Base-by-base conservation (phyloP, 2,329 filamentous ascomycete species). In the Alternaria conjuncta region DNA sequence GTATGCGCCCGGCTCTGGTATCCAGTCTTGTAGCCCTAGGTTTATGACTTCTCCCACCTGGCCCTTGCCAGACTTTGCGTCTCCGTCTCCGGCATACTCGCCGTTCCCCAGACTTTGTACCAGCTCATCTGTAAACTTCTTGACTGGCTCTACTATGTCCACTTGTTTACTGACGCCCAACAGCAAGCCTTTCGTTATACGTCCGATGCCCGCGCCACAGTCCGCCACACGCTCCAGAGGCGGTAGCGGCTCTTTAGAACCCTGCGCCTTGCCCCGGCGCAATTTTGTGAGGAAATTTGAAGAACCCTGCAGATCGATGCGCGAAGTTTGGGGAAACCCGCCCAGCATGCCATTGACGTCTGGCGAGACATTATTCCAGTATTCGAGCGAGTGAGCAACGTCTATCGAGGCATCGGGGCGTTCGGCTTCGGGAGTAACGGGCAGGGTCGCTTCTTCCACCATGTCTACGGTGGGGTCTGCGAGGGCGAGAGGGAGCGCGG, bases 131-230 rank as follows among this genome's bases (percentile, higher is more conserved):
- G 93, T 94, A 80, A 97, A 97, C 76, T 94, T 93, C 71, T 85
- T 83, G 20, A 97, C 88, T 0, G 94, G 95, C 82, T 97, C 94
- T 30, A 97, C 88, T 21, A 96, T 85, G 77, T 97, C 94, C 7
- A 97, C 90, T 3, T 85, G 82, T 15, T 88, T 82, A n/a, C 90
- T 89, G 1, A 95, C 82, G 23, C 88, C 84, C 26, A 90, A 81
- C n/a, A 97, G 84, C 5, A 97, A 85, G 0, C 91, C 92, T 61
- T 90, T 86, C 0, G 93, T 97, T 63, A 97, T 87, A 45, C 95
- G 86, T 0, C 94, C 95, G 61, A 97, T 96, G 0, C 94, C 88
- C 0, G 88, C 88, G 20, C 88, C 88, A 67, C 87, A 88, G 73
- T 90, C 88, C 13, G 85, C 86, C 3, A 82, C 86, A n/a, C 82